Base-by-base conservation (phyloP, 495 filamentous ascomycete genomes). In the Cairneyella variabilis region DNA sequence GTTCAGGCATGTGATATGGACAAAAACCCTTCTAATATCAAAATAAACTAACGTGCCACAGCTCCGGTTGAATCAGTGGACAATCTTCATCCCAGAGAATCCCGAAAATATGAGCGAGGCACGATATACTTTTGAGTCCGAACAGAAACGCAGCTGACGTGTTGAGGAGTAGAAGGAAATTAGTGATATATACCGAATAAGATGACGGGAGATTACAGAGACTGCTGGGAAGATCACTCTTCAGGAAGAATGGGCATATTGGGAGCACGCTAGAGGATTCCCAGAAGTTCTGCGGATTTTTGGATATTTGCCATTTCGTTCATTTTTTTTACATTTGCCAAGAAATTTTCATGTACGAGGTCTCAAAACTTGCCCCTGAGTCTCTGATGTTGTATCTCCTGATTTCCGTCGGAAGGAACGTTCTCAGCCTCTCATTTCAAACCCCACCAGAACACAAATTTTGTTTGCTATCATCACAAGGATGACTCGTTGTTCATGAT, bases 1-100 rank as follows among this genome's bases (percentile, higher is more conserved):
- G 38, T 40, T 17, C 38, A 40, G 16, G 38, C 22, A 40, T 18
- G 5, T 20, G 8, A 40, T 8, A 16, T 11, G 3, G 3, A 20
- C 12, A 18, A 5, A 40, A 38, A 3, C 3, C 11, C 22, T 20
- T 21, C 3, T 9, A 0, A 27, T 26, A 9, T n/a, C 12, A 3
- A 2, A 47, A n/a, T n/a, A 17, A 28, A 30, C 23, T 30, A 17
- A 47, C 16, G 11, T 30, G 11, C 4, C 10, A 26, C 5, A 47
- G 43, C 16, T 47, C 11, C 43, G 43, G 10, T 16, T 47, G 23
- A 47, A 47, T 18, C 11, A 47, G 27, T 47, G 25, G 23, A 47
- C 43, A 1, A 18, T 47, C 1, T 47, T 47, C 23, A 30, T n/a
- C 10, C 43, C 38, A 18, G 16, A 40, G 18, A 17, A 12, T 4